Base-by-base conservation (phyloP, 352 stramenopile species). In the Blastocystis sp. region DNA sequence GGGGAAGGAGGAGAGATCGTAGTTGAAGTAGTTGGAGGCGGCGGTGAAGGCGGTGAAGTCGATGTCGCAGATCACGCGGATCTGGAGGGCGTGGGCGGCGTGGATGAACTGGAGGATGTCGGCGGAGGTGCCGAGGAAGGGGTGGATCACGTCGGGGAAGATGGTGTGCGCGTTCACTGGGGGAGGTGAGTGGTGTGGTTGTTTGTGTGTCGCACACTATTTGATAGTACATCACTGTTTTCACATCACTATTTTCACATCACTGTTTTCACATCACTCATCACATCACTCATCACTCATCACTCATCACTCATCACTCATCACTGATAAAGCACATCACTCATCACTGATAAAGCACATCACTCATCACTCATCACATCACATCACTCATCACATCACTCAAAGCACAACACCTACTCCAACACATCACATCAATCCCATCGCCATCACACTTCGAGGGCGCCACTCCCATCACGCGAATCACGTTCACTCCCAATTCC, bases 41-140 rank as follows among this genome's bases (percentile, higher is more conserved):
- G 62, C 40, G n/a, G n/a, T 41, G 41, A 81, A 81, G n/a, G 45
- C 71, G 7, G 71, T 67, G 43, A 48, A 66, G 59, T 81, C 71
- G 14, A 81, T 21, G 38, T 81, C 71, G 41, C 65, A 28, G 9
- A 81, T 10, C 9, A 81, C 71, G 1, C 41, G 48, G n/a, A 81
- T 64, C 3, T 48, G 45, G 10, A 28, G 52, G 7, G 11, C 11
- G 38, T 81, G 71, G 59, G 66, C 66, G 19, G 28, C 34, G 3
- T 9, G 1, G 38, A 81, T 61, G 14, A 81, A 21, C 3, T 3
- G 9, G 0, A 23, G 38, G 21, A 81, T 28, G 7, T 81, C 71
- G 4, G 21, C 2, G 19, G 45, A 14, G 9, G 45, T 43, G n/a
- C 71, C 71, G 38, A 53, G 11, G 4, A 14, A 28, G 19, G 71